phyloP scores from a whole-genome alignment of 768 basidiomycete species.

The Lentinula raphanica region DNA sequence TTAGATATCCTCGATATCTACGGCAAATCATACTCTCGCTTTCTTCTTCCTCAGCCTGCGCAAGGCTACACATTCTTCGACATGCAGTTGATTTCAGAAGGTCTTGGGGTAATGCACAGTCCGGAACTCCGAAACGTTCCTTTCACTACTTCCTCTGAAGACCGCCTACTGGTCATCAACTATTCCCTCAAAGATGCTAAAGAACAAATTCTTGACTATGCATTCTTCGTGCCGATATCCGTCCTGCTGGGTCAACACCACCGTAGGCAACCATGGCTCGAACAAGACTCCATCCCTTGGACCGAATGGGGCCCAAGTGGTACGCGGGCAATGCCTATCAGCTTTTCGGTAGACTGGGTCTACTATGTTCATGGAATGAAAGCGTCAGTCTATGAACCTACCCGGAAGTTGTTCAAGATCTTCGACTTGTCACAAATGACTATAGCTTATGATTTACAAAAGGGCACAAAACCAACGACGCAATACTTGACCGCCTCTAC shows the following conservation, averaged over 20 bases:
- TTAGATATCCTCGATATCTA: neutral
- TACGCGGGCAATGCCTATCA: slow-evolving; percentile 23
- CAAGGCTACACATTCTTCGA: neutral
- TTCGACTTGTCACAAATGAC: slow-evolving; percentile 30
- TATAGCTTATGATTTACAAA: slow-evolving; percentile 11
- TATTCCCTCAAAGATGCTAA: slow-evolving; percentile 9
- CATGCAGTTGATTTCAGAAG: neutral
- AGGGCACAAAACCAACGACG: slow-evolving; percentile 5
- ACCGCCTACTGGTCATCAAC: slow-evolving; percentile 28
- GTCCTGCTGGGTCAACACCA: slow-evolving; percentile 21
- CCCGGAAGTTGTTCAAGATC: slow-evolving; percentile 14
- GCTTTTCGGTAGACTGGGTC: slow-evolving; percentile 27
- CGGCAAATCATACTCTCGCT: neutral
- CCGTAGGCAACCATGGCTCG: slow-evolving; percentile 6
- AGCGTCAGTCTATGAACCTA: slow-evolving; percentile 20
- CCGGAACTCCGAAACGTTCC: neutral
- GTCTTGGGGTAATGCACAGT: neutral
- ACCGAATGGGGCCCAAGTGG: slow-evolving; percentile 24
- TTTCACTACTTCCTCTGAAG: slow-evolving; percentile 14
- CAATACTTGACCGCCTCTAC: slow-evolving; percentile 14
- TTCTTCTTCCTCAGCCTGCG: neutral
- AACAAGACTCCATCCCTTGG: slow-evolving; percentile 19
- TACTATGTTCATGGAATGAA: slow-evolving; percentile 31
- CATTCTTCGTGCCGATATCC: slow-evolving; percentile 27
- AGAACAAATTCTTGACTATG: slow-evolving; percentile 10